Evolutionary conservation across 345 rosid species (phyloP).

Genomic region (Cardamine occulta): DNA sequence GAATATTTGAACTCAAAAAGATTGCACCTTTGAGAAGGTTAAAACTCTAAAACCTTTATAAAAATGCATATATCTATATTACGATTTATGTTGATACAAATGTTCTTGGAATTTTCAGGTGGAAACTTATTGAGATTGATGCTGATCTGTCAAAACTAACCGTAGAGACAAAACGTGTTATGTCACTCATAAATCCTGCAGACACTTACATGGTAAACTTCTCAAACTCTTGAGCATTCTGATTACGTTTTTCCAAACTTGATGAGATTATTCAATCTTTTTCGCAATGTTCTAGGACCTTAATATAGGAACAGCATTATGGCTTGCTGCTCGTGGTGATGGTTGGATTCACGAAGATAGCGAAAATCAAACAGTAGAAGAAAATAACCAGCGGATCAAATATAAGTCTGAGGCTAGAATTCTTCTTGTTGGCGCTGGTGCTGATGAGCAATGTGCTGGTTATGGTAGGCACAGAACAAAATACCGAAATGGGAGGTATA

Average conservation of each 20-base stretch:
- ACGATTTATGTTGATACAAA: background rate
- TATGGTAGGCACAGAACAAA: constrained; percentile 93
- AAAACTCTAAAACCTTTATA: background rate
- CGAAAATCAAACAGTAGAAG: constrained; percentile 28
- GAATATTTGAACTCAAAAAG: constrained; percentile 68
- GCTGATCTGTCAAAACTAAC: constrained; percentile 76
- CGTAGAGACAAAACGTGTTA: constrained; percentile 68
- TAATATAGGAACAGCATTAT: constrained; percentile 89
- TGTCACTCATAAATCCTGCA: constrained; percentile 87
- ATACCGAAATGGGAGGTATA: constrained; percentile 74
- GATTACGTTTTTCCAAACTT: background rate
- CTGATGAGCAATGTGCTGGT: constrained; percentile 99
- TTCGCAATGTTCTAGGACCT: constrained; percentile 65
- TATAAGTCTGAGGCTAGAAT: constrained; percentile 75
- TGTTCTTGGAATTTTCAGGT: constrained; percentile 55
- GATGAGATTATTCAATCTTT: background rate
- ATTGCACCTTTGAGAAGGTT: constrained; percentile 84
- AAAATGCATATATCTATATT: background rate
- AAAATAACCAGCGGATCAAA: constrained; percentile 42
- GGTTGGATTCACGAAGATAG: constrained; percentile 69
- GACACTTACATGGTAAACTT: constrained; percentile 81
- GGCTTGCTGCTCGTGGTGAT: constrained; percentile 87
- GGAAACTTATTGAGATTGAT: constrained; percentile 92
- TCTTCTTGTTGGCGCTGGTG: constrained; percentile 91
- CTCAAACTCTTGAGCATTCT: constrained; percentile 9